phyloP scores from a whole-genome alignment of 352 stramenopile species.

The Lagenidium sp. region DNA sequence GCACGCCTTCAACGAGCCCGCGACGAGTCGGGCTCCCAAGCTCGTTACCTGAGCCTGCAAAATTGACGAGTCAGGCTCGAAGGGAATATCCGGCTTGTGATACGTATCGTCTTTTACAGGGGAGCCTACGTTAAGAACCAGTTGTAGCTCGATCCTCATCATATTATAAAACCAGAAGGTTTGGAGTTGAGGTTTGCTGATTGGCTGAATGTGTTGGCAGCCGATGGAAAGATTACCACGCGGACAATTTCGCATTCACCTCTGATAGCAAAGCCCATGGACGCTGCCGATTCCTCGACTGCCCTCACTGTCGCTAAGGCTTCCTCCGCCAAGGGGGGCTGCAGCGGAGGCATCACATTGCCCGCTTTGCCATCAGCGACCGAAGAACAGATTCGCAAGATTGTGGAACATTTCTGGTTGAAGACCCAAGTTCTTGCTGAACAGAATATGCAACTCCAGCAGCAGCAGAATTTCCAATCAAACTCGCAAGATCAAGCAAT shows the following conservation, averaged over 20 bases:
- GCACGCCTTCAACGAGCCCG: background rate
- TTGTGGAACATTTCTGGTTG: background rate
- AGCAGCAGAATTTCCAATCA: background rate
- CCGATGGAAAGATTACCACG: too few species aligned
- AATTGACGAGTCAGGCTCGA: background rate
- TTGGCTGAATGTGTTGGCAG: background rate
- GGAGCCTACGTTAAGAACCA: background rate
- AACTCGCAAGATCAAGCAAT: background rate
- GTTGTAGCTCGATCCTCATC: background rate
- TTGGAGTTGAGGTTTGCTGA: too few species aligned
- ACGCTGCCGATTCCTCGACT: too few species aligned
- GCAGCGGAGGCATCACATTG: too few species aligned
- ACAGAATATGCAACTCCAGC: background rate
- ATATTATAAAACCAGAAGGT: too few species aligned
- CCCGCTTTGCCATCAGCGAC: too few species aligned
- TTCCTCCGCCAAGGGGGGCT: too few species aligned
- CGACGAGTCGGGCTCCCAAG: background rate
- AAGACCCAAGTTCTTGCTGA: background rate
- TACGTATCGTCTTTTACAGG: background rate
- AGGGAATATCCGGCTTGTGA: background rate
- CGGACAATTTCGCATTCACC: too few species aligned
- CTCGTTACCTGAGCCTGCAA: background rate
- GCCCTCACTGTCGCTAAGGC: too few species aligned
- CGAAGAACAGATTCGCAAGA: background rate
- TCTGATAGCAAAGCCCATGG: too few species aligned